Evolutionary conservation across 495 filamentous ascomycete species (phyloP).

Genomic region (Aspergillus biplanus): DNA sequence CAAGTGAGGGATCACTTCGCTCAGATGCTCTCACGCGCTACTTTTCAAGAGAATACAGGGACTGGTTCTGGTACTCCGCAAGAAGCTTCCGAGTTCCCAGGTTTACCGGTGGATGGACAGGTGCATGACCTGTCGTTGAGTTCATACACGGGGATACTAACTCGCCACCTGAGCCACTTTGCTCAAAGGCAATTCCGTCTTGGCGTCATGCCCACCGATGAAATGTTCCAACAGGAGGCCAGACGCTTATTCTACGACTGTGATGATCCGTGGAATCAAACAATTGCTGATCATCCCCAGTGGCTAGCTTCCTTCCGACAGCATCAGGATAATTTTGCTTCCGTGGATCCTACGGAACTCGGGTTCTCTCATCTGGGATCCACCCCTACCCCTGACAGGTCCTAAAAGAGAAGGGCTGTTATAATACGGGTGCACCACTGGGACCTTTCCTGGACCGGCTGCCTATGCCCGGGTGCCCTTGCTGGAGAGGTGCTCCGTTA

Average conservation of each 20-base stretch:
- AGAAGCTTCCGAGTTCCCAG: neutral
- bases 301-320: constrained; percentile 63
- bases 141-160: constrained; percentile 25
- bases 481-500: too few species aligned
- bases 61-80: too few species aligned
- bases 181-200: constrained; percentile 21
- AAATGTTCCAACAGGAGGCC: constrained; percentile 45
- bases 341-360: too few species aligned
- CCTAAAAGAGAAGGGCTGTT: too few species aligned
- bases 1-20: constrained; percentile 26
- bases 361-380: too few species aligned
- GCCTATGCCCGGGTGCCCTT: too few species aligned
- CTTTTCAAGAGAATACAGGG: neutral
- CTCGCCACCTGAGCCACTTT: constrained; percentile 29
- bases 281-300: constrained; percentile 59
- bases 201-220: constrained; percentile 30
- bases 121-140: constrained; percentile 8
- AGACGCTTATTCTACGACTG: constrained; percentile 61
- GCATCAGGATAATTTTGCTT: neutral
- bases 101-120: neutral
- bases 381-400: too few species aligned
- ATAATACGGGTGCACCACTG: too few species aligned
- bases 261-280: constrained; percentile 68
- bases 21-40: constrained; percentile 18
- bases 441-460: too few species aligned